phyloP scores from a whole-genome alignment of 2,329 filamentous ascomycete genomes.

The Samsoniella hepiali region DNA sequence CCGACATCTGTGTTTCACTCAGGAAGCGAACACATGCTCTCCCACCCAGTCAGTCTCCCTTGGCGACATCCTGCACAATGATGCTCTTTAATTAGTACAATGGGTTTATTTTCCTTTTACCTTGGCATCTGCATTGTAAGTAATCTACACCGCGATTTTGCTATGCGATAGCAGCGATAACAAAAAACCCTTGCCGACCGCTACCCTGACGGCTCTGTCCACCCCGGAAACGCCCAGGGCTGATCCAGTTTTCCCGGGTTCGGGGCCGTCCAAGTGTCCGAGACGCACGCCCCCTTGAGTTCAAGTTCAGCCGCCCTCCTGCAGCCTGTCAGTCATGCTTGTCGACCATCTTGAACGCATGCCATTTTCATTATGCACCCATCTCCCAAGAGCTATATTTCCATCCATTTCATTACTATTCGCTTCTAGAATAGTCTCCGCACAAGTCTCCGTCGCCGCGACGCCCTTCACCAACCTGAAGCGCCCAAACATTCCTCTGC shows the following conservation, averaged over 20 bases:
- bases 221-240: not conserved
- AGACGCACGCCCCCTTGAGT: not conserved
- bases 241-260: conserved; percentile 14
- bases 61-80: not conserved
- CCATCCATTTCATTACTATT: no score
- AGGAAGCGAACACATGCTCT: conserved; percentile 1
- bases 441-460: no score
- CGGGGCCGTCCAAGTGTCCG: conserved; percentile 17
- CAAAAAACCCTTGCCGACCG: not conserved
- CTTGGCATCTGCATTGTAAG: no score
- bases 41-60: not conserved
- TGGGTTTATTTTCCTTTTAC: no score
- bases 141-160: no score
- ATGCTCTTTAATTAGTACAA: not conserved
- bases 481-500: not conserved
- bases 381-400: no score
- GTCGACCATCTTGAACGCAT: no score
- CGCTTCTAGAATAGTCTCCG: no score
- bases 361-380: no score
- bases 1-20: not conserved
- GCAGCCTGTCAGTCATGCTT: not conserved
- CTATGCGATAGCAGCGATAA: no score
- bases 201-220: not conserved
- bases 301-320: not conserved
- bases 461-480: not conserved